Percentiles rank a stretch among this genome's conserved stretches.
These are phyloP conservation scores for Cladorrhinum sp. DNA, from an alignment of 2,329 filamentous ascomycete genomes.

Conservation along the genomic window DNA sequence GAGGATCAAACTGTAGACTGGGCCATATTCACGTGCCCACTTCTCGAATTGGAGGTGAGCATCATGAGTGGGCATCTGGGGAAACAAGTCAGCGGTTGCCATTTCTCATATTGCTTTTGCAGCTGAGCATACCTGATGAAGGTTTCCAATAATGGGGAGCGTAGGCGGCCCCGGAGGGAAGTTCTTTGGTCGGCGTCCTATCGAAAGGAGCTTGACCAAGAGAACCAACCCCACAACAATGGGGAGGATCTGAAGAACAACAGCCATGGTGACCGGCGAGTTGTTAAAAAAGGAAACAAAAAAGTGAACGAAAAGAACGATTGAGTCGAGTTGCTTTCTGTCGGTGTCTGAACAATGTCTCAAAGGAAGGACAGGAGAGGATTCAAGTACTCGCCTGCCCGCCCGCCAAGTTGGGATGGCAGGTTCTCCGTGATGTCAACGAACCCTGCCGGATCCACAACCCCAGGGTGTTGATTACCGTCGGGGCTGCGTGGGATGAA, in stretches of 20 bases:
- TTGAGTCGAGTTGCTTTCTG: background rate
- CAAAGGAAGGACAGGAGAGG: constrained; percentile 3
- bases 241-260: constrained; percentile 20
- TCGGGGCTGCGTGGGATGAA: constrained; percentile 23
- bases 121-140: constrained; percentile 24
- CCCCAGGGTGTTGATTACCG: background rate
- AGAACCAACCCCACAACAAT: constrained; percentile 21
- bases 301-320: background rate
- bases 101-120: background rate
- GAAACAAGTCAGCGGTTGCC: background rate
- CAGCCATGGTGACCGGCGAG: constrained; percentile 16
- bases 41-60: constrained; percentile 29
- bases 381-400: constrained; percentile 13
- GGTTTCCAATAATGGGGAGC: constrained; percentile 30
- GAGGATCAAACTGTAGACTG: constrained; percentile 29
- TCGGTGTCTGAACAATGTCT: background rate
- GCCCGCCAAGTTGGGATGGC: constrained; percentile 4
- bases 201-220: constrained; percentile 22
- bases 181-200: constrained; percentile 25
- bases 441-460: background rate
- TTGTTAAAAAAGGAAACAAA: background rate
- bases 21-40: constrained; percentile 28
- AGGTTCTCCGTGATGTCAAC: background rate
- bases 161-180: constrained; percentile 30
- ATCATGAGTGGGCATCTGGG: constrained; percentile 26